Evolutionary conservation across 176 grass and related monocot genomes (phyloP), one percentile per base, ranked within the genome.

Genomic region (Phragmites australis): DNA sequence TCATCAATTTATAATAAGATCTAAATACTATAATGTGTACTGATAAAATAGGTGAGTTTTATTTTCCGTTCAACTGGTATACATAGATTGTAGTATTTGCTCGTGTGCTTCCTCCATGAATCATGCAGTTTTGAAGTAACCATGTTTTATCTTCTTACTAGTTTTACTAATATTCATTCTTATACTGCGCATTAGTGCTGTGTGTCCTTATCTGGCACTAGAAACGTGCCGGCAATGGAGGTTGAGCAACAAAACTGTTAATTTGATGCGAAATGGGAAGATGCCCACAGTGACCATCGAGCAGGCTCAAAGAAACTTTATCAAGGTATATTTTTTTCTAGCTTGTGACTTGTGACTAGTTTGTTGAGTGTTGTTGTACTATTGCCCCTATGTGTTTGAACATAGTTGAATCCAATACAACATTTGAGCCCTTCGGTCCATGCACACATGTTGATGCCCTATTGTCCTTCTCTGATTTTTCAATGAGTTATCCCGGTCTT

Each of bases 271-370:
- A 51, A 99, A 94, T 47, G 97, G 97, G 21, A 99, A 99, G 79
- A 99, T 99, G 93, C 93, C 97, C 46, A 99, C 93, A 40, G 97
- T 99, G 72, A 93, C 97, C 48, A 99, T 99, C 14, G 97, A 99
- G 85, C 97, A 99, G 75, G 97, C 97, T 52, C 97, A 99, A 72
- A 95, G 97, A 85, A 99, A 99, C 84, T 99, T 96, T 83, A 88
- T 83, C 88, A 99, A 99, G 93, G 97, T 99, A 82, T 80, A 19
- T 6, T 76, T 63, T 65, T 76, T 34, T 68, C 49, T 76, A 52
- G n/a, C 49, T 82, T 40, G 57, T 81, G 31, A 77, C 37, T 61
- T 70, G n/a, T 81, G 31, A 77, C 37, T 61, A 65, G n/a, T 62
- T 78, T 65, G 55, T 80, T 83, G 65, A 31, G 65, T 83, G 57